A percentile compares a stretch with the other conserved stretches of the same genome.
Evolutionary conservation across 2,329 filamentous ascomycete species (phyloP).

Genomic region (Xylaria sp.): DNA sequence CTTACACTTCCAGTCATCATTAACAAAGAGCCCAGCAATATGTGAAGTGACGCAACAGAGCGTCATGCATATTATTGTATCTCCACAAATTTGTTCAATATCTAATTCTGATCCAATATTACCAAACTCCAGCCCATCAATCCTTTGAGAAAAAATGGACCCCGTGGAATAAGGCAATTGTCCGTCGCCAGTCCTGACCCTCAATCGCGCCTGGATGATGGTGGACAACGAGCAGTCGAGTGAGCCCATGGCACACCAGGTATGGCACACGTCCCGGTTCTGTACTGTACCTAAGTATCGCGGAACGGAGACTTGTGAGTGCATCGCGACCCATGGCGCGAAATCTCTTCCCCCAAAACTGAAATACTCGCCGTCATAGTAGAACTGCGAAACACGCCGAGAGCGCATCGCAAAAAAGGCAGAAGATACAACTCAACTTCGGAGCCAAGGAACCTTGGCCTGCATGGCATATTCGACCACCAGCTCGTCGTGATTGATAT

Average conservation of each 20-base stretch:
- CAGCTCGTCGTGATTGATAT: conserved; percentile 20
- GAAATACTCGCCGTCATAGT: conserved; percentile 7
- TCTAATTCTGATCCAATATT: conserved; percentile 30
- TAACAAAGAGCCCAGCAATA: conserved; percentile 23
- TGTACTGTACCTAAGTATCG: neutral
- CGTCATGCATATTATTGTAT: conserved; percentile 33
- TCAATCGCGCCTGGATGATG: conserved; percentile 11
- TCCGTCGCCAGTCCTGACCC: conserved; percentile 15
- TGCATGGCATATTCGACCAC: conserved; percentile 16
- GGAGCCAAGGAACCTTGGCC: conserved; percentile 26
- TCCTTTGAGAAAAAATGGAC: conserved; percentile 33
- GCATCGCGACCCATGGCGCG: conserved; percentile 15
- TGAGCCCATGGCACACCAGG: conserved; percentile 1
- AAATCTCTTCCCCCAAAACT: conserved; percentile 2
- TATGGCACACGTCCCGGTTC: neutral
- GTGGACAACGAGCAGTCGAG: conserved; percentile 4
- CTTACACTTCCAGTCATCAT: conserved; percentile 15
- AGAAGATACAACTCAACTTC: conserved; percentile 11
- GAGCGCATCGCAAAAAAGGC: conserved; percentile 13
- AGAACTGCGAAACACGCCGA: conserved; percentile 9
- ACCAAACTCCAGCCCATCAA: conserved; percentile 32
- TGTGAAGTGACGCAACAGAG: conserved; percentile 36
- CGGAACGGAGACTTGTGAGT: neutral
- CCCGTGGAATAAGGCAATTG: conserved; percentile 27
- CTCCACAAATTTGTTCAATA: conserved; percentile 36